Evolutionary conservation across 441 rosid genomes (phyloP).

Genomic region (Croton laevigatus): DNA sequence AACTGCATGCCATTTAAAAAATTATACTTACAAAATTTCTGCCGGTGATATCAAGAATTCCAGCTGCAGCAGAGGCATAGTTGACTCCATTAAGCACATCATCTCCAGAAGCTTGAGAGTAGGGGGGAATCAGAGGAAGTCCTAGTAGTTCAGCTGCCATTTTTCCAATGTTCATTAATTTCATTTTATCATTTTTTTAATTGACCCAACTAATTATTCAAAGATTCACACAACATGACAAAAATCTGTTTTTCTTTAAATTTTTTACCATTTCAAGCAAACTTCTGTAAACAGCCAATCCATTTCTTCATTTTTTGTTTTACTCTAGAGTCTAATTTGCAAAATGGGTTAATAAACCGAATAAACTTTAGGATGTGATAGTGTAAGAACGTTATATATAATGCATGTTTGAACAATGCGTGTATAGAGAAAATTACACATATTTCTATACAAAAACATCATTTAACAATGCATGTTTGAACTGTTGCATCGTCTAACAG

Average conservation of each 20-base stretch:
- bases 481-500: too few species aligned
- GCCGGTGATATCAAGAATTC: conserved; percentile 85
- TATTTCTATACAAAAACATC: too few species aligned
- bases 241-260: too few species aligned
- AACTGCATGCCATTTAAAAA: conserved; percentile 7
- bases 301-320: not conserved
- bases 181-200: not conserved
- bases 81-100: conserved; percentile 79
- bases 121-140: conserved; percentile 81
- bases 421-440: too few species aligned
- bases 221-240: not conserved
- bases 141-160: conserved; percentile 71
- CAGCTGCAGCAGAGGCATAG: conserved; percentile 97
- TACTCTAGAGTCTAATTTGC: not conserved
- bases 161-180: conserved; percentile 1
- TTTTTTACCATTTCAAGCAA: too few species aligned
- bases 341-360: too few species aligned
- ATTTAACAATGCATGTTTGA: too few species aligned
- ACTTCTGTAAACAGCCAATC: too few species aligned
- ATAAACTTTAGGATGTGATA: too few species aligned
- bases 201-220: too few species aligned
- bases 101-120: conserved; percentile 65
- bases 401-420: too few species aligned
- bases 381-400: too few species aligned
- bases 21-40: conserved; percentile 65